phyloP scores from a whole-genome alignment of 305 asterid species.

The Striga hermonthica region DNA sequence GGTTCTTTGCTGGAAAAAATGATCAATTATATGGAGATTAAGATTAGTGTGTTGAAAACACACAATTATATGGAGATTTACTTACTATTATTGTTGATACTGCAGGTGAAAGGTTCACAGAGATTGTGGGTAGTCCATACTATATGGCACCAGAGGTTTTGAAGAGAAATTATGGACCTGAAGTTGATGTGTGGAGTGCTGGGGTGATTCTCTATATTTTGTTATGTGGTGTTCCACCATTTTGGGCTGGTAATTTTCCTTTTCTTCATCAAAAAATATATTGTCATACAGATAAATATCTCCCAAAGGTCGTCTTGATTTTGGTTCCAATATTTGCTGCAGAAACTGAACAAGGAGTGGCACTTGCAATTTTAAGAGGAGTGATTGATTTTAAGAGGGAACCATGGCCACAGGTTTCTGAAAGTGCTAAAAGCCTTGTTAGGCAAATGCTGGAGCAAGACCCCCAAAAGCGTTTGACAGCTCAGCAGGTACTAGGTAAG shows the following conservation, averaged over 20 bases:
- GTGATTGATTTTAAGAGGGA: slow-evolving; percentile 55
- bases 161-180: slow-evolving; percentile 83
- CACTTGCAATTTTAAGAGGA: slow-evolving; percentile 80
- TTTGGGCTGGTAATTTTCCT: slow-evolving; percentile 82
- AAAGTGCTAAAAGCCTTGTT: slow-evolving; percentile 61
- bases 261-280: no score
- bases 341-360: slow-evolving; percentile 93
- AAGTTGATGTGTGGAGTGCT: slow-evolving; percentile 90
- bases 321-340: slow-evolving; percentile 28
- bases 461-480: slow-evolving; percentile 55
- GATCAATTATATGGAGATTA: no score
- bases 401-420: slow-evolving; percentile 74
- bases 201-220: slow-evolving; percentile 84
- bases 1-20: not conserved
- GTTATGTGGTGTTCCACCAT: slow-evolving; percentile 92
- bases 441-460: slow-evolving; percentile 60
- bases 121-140: slow-evolving; percentile 94
- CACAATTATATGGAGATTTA: no score
- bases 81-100: no score
- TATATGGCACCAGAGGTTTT: slow-evolving; percentile 92
- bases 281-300: no score
- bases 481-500: slow-evolving; percentile 73
- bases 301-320: slow-evolving; percentile 8
- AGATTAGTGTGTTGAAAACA: no score
- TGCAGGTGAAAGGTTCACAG: slow-evolving; percentile 75